phyloP scores from a whole-genome alignment of 805 yeast genomes.

The Saturnispora dispora region DNA sequence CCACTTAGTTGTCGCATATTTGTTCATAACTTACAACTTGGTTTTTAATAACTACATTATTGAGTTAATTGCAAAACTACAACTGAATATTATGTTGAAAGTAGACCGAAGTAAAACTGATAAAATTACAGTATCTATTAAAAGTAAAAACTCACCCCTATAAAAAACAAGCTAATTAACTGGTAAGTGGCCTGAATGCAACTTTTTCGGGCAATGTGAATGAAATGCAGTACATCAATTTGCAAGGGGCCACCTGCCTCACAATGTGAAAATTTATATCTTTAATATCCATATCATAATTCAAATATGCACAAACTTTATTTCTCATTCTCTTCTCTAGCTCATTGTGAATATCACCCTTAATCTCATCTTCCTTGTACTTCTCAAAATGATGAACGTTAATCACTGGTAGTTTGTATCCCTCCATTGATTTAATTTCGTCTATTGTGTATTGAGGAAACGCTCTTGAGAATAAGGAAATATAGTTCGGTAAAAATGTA shows the following conservation, averaged over 20 bases:
- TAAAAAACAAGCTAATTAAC: background rate
- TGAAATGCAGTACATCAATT: constrained; percentile 88
- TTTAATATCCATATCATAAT: constrained; percentile 39
- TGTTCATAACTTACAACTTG: too few relatives aligned
- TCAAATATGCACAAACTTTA: constrained; percentile 40
- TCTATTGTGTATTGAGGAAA: constrained; percentile 30
- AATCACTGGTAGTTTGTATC: constrained; percentile 58
- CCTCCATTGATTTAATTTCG: constrained; percentile 30
- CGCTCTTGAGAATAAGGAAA: constrained; percentile 53
- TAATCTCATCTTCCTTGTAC: constrained; percentile 56
- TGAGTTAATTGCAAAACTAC: too few relatives aligned
- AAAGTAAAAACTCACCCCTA: background rate
- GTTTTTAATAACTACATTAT: too few relatives aligned
- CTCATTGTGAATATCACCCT: constrained; percentile 62
- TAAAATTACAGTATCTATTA: background rate
- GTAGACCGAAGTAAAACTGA: too few relatives aligned
- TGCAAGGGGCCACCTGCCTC: constrained; percentile 92
- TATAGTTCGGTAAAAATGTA: constrained; percentile 66
- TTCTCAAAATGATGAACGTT: constrained; percentile 93
- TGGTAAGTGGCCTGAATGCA: constrained; percentile 34
- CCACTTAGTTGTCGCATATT: too few relatives aligned
- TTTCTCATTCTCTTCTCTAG: constrained; percentile 55
- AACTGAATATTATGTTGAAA: too few relatives aligned
- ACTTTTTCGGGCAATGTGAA: constrained; percentile 63
- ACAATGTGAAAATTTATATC: constrained; percentile 67